Evolutionary conservation across 202 grass and related monocot genomes (phyloP).

Genomic region (Schoenoplectus tabernaemontani): DNA sequence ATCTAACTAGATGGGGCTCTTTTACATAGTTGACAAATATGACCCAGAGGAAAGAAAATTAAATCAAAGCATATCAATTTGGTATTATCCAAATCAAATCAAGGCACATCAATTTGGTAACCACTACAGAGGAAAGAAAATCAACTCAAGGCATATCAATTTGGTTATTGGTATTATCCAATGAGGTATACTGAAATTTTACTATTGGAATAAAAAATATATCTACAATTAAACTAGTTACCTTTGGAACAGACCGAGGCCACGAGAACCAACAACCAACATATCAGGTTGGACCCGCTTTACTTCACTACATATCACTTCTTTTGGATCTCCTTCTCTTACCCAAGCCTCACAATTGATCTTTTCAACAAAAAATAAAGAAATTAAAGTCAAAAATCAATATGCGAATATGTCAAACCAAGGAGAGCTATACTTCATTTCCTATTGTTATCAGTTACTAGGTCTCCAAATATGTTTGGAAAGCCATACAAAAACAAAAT

Average conservation of each 20-base stretch:
- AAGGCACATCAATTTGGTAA: too few species aligned
- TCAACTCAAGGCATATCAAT: not conserved
- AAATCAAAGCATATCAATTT: too few species aligned
- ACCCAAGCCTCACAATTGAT: conserved; percentile 87
- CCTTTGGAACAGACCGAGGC: conserved; percentile 94
- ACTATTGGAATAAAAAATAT: not conserved
- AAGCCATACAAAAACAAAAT: not conserved
- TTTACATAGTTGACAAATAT: not conserved
- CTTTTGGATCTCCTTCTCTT: conserved; percentile 71
- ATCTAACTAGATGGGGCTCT: not conserved
- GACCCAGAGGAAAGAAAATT: too few species aligned
- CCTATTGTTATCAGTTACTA: too few species aligned
- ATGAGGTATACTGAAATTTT: not conserved
- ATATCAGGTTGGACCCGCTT: conserved; percentile 80
- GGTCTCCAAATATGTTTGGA: not conserved
- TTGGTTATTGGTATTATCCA: not conserved
- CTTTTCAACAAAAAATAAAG: conserved; percentile 12
- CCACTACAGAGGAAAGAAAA: not conserved
- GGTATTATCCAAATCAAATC: too few species aligned
- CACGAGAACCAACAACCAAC: conserved; percentile 80
- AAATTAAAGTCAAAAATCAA: conserved; percentile 17
- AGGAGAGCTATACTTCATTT: not conserved
- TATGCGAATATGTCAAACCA: not conserved
- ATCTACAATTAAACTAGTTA: conserved; percentile 19
- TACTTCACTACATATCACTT: conserved; percentile 79